Base-by-base conservation (phyloP, 2,329 filamentous ascomycete genomes). In the Aspergillus amoenus region DNA sequence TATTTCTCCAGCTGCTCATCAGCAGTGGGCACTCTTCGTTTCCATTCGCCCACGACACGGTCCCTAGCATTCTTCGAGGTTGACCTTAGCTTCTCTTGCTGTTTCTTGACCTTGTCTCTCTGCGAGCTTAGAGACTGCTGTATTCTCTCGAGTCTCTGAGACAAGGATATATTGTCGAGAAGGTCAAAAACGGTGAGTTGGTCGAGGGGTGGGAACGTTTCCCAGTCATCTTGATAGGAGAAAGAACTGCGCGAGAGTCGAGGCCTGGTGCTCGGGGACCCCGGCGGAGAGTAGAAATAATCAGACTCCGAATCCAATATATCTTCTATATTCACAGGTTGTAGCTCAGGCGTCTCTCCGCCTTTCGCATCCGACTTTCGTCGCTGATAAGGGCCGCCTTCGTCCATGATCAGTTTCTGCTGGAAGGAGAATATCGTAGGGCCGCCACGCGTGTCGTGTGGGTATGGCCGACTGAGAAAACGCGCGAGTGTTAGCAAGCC, bases 1-100 rank as follows among this genome's bases (percentile, higher is more conserved):
- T 97, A 97, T 67, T 91, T 91, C 44, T 95, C 91, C 56, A 97
- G 83, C 78, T 96, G 92, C 73, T 97, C 93, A 61, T 96, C 93
- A 17, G 93, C 89, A 3, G 90, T 88, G 2, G 92, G 92, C 9
- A 95, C 85, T 40, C 93, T 85, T 54, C 90, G 88, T 57, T 91
- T 87, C 91, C 91, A 96, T 78, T 97, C 91, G 64, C 95, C 93
- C 22, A 97, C 88, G 69, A 97, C 91, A 59, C 90, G 88, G 64
- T 95, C 88, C 68, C 88, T 90, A n/a, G 93, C 93, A 65, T 85
- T 85, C 68, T 88, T 82, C 49, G 92, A 88, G 63, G 84, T 87
- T 18, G 86, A 86, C 72, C 90, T 91, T 60, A 96, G 76, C 58
- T 86, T 91, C 71, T 94, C 89, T 67, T 90, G 86, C 60, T 94